These are phyloP conservation scores for Aeminium ludgeri DNA, from an alignment of 495 filamentous ascomycete genomes.

Conservation along the genomic window DNA sequence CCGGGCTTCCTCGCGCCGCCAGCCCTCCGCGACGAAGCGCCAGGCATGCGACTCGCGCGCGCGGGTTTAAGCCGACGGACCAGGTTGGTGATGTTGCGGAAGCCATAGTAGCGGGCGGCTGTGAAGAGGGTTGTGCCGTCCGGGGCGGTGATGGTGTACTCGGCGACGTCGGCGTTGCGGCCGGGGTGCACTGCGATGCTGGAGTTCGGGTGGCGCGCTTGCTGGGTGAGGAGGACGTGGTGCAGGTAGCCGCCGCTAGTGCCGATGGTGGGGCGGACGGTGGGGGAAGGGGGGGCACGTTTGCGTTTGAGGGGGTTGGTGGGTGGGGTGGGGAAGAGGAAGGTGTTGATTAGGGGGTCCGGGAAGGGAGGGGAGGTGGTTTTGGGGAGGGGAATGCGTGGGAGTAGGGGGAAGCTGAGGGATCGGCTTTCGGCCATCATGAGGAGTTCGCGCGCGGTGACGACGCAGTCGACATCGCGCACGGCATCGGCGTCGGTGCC, in stretches of 20 bases:
- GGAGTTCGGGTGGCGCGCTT: conserved; percentile 50
- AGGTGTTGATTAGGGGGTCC: conserved; percentile 46
- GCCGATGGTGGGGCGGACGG: conserved; percentile 29
- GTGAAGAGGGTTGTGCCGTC: conserved; percentile 45
- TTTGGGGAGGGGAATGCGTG: conserved; percentile 34
- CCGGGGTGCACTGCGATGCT: conserved; percentile 51
- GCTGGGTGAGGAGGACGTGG: conserved; percentile 58
- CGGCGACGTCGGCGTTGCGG: conserved; percentile 77
- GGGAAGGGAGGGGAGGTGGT: conserved; percentile 39
- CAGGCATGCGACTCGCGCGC: conserved; percentile 56
- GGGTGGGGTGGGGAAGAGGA: conserved; percentile 37
- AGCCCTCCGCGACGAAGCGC: conserved; percentile 32
- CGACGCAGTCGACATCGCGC: conserved; percentile 91
- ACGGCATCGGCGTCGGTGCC: conserved; percentile 33
- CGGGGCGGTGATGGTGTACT: conserved; percentile 43
- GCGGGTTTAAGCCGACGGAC: conserved; percentile 77
- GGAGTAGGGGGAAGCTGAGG: conserved; percentile 52
- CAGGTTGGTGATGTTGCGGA: conserved; percentile 94
- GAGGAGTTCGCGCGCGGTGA: conserved; percentile 82
- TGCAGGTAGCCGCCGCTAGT: conserved; percentile 81
- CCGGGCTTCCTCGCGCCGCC: conserved; percentile 26
- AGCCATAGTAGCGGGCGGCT: conserved; percentile 85
- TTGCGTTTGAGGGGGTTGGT: conserved; percentile 17
- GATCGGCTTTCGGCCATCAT: conserved; percentile 66
- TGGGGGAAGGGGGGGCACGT: conserved; percentile 20